phyloP scores from a whole-genome alignment of 2,329 filamentous ascomycete genomes.

The Macrophomina phaseolina region DNA sequence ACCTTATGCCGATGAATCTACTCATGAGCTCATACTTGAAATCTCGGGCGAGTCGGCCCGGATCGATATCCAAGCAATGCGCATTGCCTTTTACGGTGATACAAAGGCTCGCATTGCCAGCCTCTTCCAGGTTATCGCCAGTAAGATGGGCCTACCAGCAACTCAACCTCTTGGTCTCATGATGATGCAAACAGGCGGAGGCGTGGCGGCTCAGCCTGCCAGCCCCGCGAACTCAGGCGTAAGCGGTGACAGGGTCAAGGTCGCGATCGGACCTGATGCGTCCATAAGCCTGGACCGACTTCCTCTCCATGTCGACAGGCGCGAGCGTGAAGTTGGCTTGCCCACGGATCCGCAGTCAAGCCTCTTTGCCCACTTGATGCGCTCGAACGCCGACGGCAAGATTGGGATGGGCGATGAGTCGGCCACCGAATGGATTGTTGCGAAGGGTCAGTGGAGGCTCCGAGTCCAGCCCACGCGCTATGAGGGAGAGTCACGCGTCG shows the following conservation, averaged over 20 bases:
- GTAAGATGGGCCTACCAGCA: conserved; percentile 73
- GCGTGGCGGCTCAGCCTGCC: conserved; percentile 64
- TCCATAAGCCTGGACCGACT: conserved; percentile 61
- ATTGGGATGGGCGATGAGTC: conserved; percentile 31
- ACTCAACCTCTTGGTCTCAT: conserved; percentile 67
- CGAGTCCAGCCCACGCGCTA: conserved; percentile 61
- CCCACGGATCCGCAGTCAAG: conserved; percentile 34
- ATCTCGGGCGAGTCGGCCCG: conserved; percentile 59
- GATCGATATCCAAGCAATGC: conserved; percentile 48
- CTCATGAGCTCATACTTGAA: conserved; percentile 79
- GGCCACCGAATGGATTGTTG: conserved; percentile 42
- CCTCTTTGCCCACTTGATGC: neutral
- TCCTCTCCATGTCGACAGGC: conserved; percentile 28
- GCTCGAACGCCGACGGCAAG: conserved; percentile 25
- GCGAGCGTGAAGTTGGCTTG: conserved; percentile 43
- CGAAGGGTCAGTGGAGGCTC: conserved; percentile 48
- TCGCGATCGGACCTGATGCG: conserved; percentile 63
- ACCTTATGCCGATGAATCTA: conserved; percentile 79
- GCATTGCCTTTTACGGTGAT: conserved; percentile 75
- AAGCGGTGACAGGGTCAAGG: conserved; percentile 68
- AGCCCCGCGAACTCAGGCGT: conserved; percentile 73
- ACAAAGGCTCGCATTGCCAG: conserved; percentile 72
- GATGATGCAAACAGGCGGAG: conserved; percentile 66
- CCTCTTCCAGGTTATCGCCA: conserved; percentile 80
- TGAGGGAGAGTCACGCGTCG: conserved; percentile 59